Evolutionary conservation across 768 basidiomycete genomes (phyloP).

Genomic region (Mycena albidolilacea): DNA sequence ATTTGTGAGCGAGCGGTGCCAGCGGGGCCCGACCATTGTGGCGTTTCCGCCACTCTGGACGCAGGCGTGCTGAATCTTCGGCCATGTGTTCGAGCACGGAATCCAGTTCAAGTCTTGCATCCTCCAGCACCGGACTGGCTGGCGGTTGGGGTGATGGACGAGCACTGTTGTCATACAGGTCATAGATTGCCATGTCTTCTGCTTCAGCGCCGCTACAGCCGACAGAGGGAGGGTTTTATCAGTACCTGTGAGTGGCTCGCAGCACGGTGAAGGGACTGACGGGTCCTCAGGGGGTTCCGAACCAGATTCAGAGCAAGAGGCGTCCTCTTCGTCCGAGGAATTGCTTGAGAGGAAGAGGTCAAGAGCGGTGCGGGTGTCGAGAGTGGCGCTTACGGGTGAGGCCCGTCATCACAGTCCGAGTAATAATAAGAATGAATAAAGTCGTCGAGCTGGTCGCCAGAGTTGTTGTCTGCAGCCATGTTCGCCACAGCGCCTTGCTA

Average conservation of each 20-base stretch:
- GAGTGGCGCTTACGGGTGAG: slow-evolving; percentile 23
- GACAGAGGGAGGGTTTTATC: slow-evolving; percentile 1
- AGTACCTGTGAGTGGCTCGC: slow-evolving; percentile 16
- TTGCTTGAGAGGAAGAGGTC: slow-evolving; percentile 13
- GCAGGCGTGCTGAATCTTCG: slow-evolving; percentile 19
- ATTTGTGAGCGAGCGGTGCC: neutral
- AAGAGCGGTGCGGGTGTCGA: neutral
- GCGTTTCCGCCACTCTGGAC: slow-evolving; percentile 15
- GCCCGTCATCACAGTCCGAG: slow-evolving; percentile 26
- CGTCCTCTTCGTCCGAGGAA: slow-evolving; percentile 32
- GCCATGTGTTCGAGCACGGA: slow-evolving; percentile 15
- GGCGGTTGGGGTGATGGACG: slow-evolving; percentile 42
- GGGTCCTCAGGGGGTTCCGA: slow-evolving; percentile 35
- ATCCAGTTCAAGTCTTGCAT: slow-evolving; percentile 25
- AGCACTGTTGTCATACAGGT: slow-evolving; percentile 45
- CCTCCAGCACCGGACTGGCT: slow-evolving; percentile 22
- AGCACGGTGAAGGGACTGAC: slow-evolving; percentile 21
- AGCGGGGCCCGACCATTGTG: slow-evolving; percentile 1
- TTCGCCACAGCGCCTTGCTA: slow-evolving; percentile 18
- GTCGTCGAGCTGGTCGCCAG: slow-evolving; percentile 38
- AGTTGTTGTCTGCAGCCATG: slow-evolving; percentile 33
- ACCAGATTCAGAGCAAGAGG: slow-evolving; percentile 34
- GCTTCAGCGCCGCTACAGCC: slow-evolving; percentile 42
- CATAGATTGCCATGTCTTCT: slow-evolving; percentile 48
- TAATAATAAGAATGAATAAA: slow-evolving; percentile 40